Base-by-base conservation (phyloP, 2,329 filamentous ascomycete species). In the Colletotrichum tamarilloi region DNA sequence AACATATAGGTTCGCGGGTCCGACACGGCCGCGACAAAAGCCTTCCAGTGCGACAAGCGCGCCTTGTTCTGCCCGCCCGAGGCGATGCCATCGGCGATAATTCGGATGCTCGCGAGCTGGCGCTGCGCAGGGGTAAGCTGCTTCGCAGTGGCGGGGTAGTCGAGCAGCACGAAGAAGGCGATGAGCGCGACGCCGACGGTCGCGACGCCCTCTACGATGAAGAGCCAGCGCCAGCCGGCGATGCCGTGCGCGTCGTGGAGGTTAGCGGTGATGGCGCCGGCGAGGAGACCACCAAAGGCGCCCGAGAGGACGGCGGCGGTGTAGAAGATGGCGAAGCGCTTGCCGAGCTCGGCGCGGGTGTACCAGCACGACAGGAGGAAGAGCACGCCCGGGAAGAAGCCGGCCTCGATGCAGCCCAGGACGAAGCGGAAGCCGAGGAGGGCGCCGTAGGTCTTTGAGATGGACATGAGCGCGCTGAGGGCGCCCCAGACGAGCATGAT, bases 121-220 rank as follows among this genome's bases (percentile, higher is more conserved):
- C 90, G 88, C 76, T 94, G 92, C n/a, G 85, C 84, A 1, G 87
- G 85, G 0, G 86, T 88, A 77, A 94, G 93, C 0, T 79, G 88
- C 8, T 60, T 68, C 28, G 92, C 91, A 69, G 90, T 86, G 74
- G 92, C 90, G 0, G 93, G 93, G 78, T 92, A 94, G 77, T 94
- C 92, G 74, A 92, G 88, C 1, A 94, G 90, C 80, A 92, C 87
- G 87, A 91, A 92, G 81, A 91, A 92, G 19, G 89, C 90, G 1
- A 86, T 80, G 22, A 93, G 78, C 4, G 92, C 92, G 11, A 80
- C 93, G 0, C 94, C 14, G 7, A 93, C 86, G 0, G 92, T 94
- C 0, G 88, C 87, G 8, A 93, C 84, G 6, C 93, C 93, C 81
- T 92, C 90, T 46, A 85, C 79, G 49, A 87, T 85, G 70, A 89